Base-by-base conservation (phyloP, 2,329 filamentous ascomycete genomes). In the Pseudocercospora crystallina region DNA sequence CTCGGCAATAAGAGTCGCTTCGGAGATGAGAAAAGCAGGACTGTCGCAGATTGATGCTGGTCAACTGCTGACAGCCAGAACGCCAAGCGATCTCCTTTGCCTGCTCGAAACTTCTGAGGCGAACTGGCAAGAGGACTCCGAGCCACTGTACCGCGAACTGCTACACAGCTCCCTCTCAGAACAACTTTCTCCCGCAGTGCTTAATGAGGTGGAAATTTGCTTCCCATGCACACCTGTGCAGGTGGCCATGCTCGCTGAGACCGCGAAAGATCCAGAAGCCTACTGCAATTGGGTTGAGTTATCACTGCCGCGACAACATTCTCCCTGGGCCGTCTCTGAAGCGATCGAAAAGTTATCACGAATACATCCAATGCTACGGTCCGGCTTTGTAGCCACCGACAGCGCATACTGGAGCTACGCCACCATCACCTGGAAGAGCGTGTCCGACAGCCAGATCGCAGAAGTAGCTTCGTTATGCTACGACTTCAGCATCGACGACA, bases 271-370 rank as follows among this genome's bases (percentile, higher is more conserved):
- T 53, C 57, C 75, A 2, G 71, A 70, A 40, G 77, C 84, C 7
- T 96, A 96, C 65, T 87, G 86, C 70, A 96, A 96, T 60, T 85
- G 84, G 74, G 73, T 94, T 9, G 80, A 87, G 59, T 66, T 95
- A 1, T 73, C 80, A n/a, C 70, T 87, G 9, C 65, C 76, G 0
- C 38, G 66, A 0, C 32, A 45, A 7, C 32, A 39, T 11, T 41
- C 47, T 9, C 9, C 52, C 5, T 33, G 54, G 2, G 34, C 55
- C 2, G 29, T 70, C 5, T 34, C 47, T n/a, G 13, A 54, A 8
- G 80, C 80, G 8, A 73, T 91, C 20, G 49, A 60, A 1, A 59
- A 67, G 0, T 60, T 90, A 5, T 73, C 77, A 7, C 50, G 71
- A 5, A 60, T 67, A 1, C 90, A 91, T 60, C 76, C 85, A 37